Evolutionary conservation across 176 grass and related monocot genomes (phyloP).

Genomic region (Saccharum spontaneum): DNA sequence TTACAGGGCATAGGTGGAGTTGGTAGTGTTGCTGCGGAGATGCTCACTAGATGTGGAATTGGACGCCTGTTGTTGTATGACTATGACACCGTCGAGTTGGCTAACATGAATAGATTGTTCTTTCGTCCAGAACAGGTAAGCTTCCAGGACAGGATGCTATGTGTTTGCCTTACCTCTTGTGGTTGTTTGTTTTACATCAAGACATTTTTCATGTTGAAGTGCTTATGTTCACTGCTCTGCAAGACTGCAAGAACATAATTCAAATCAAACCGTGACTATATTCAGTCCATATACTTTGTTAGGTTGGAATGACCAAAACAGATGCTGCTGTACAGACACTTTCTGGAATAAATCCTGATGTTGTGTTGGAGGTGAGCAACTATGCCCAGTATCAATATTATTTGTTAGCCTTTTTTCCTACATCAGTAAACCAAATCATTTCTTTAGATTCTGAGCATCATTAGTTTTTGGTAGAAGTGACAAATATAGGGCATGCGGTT

Average conservation of each 20-base stretch:
- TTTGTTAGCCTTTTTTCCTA: not conserved
- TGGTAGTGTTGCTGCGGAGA: constrained; percentile 93
- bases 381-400: constrained; percentile 1
- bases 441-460: constrained; percentile 7
- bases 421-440: constrained; percentile 16
- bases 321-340: constrained; percentile 96
- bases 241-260: constrained; percentile 9
- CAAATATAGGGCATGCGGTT: not conserved
- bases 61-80: constrained; percentile 94
- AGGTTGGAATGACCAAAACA: constrained; percentile 99
- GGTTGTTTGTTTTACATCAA: not conserved
- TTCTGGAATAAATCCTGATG: constrained; percentile 94
- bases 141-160: constrained; percentile 6
- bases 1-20: constrained; percentile 92
- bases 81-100: constrained; percentile 93
- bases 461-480: constrained; percentile 5
- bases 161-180: not conserved
- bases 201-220: not conserved
- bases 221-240: not conserved
- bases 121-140: constrained; percentile 94
- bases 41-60: constrained; percentile 97
- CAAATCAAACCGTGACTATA: not conserved
- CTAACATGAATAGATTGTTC: constrained; percentile 99
- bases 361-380: constrained; percentile 76
- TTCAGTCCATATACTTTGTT: constrained; percentile 13